phyloP scores from a whole-genome alignment of 306 rosid species.

The Parietaria judaica region DNA sequence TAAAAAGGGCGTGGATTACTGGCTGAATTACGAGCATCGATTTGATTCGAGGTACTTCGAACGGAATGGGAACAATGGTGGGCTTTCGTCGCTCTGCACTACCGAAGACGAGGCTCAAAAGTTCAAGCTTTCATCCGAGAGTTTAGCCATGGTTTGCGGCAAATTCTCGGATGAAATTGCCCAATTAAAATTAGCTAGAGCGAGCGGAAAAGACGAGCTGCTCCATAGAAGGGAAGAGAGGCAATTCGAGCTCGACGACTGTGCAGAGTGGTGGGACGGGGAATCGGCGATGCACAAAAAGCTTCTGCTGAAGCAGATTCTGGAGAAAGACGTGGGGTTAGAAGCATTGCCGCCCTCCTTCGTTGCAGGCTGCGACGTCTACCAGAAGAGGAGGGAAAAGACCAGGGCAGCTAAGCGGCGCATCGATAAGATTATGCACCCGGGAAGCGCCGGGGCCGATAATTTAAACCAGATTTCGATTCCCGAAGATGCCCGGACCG shows the following conservation, averaged over 20 bases:
- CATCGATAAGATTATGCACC: conserved; percentile 44
- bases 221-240: conserved; percentile 6
- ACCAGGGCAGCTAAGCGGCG: conserved; percentile 59
- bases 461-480: not conserved
- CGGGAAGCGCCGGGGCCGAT: conserved; percentile 18
- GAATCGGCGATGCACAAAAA: conserved; percentile 63
- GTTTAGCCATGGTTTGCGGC: conserved; percentile 47
- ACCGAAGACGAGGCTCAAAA: conserved; percentile 13
- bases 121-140: conserved; percentile 48
- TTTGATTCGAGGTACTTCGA: conserved; percentile 32
- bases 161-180: conserved; percentile 28
- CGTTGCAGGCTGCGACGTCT: conserved; percentile 33
- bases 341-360: conserved; percentile 69
- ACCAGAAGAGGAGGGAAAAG: conserved; percentile 47
- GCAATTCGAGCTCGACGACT: conserved; percentile 24
- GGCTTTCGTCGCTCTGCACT: not conserved
- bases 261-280: conserved; percentile 76
- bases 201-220: not conserved
- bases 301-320: conserved; percentile 44
- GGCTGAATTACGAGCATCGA: conserved; percentile 13
- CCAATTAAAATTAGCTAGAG: conserved; percentile 18
- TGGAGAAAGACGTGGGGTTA: conserved; percentile 65
- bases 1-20: conserved; percentile 24
- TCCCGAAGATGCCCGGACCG: conserved; percentile 6
- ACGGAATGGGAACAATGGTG: conserved; percentile 9